Base-by-base conservation (phyloP, 2,329 filamentous ascomycete species). In the Colletotrichum sublineola region DNA sequence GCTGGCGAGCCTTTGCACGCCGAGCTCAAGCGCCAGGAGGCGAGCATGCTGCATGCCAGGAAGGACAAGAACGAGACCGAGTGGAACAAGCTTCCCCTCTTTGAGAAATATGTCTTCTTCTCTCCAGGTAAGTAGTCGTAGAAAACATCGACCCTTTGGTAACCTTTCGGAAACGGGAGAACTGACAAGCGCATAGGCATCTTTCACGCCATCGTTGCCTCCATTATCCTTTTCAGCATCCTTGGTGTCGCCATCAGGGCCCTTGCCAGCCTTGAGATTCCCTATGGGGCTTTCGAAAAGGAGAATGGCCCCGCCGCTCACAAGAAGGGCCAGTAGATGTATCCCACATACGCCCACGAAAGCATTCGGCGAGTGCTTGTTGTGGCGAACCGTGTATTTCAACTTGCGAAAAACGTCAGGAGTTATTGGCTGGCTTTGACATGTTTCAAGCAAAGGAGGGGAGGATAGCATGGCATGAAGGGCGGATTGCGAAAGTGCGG, bases 251-350 rank as follows among this genome's bases (percentile, higher is more conserved):
- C 93, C 18, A 84, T 98, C 67, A 89, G 83, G 72, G 95, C 93
- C 18, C 86, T 98, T 15, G 86, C 89, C 8, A 96, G 94, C 76
- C 87, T 99, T 24, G 88, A 98, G 81, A 94, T 98, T 40, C 93
- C 94, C 1, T 98, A 98, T 81, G 94, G 93, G 74, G 95, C 96
- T 1, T 99, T 98, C 80, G 96, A 97, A 80, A 98, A 97, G 86
- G 96, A 98, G 77, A 97, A 94, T 87, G 94, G 95, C 0, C 94
- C 94, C n/a, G 87, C 91, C 48, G 93, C 93, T 42, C 94, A 97
- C 83, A 97, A 95, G 90, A 97, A 94, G 83, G 97, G 95, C 89
- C 97, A 94, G 85, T 88, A 92, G 82, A 88, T 87, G 77, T 83
- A 82, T 74, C 48, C 50, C 52, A 67, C 42, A 50, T 38, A 29